Base-by-base conservation (phyloP, 208 protist genomes). In the Leishmania mexicana region DNA sequence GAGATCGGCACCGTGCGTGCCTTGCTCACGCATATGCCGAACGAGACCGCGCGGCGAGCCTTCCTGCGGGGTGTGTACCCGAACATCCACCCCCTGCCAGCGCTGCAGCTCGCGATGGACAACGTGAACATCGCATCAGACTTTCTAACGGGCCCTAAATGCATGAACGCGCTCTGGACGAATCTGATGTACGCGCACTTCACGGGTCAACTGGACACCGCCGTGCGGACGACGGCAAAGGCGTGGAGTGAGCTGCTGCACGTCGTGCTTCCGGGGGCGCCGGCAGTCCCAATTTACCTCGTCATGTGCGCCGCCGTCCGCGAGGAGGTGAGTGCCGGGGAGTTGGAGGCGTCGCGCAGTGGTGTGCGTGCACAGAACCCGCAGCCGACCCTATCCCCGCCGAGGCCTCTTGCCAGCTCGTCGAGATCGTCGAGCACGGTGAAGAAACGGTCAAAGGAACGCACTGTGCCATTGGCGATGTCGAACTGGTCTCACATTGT, bases 161-260 rank as follows among this genome's bases (percentile, higher is more conserved):
- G 86, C 78, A 87, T 86, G 68, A 95, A 93, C 81, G 91, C 93
- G n/a, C 92, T 96, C 84, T 96, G 93, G 93, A 88, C 85, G 28
- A 94, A 93, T 79, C 75, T 96, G 49, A 80, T 96, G 38, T 96
- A 94, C 84, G 87, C 89, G 3, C 91, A 92, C 78, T 96, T 89
- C 81, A 88, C 86, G 0, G 85, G 81, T 28, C 82, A 85, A 70
- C 82, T 96, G 60, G 87, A 94, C 71, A 87, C 90, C 51, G 76
- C 91, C 11, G 65, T 76, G 54, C 83, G 89, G 38, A 81, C 83
- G 40, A 77, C 85, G 40, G 85, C 87, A 11, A 83, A 89, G 81
- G 81, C 71, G 68, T 96, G 93, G 93, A 93, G 85, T 71, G 72
- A 80, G 57, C 77, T 96, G 77, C 85, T 96, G 24, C 90, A 83